Evolutionary conservation across 345 rosid genomes (phyloP).

Genomic region (Hevea brasiliensis): DNA sequence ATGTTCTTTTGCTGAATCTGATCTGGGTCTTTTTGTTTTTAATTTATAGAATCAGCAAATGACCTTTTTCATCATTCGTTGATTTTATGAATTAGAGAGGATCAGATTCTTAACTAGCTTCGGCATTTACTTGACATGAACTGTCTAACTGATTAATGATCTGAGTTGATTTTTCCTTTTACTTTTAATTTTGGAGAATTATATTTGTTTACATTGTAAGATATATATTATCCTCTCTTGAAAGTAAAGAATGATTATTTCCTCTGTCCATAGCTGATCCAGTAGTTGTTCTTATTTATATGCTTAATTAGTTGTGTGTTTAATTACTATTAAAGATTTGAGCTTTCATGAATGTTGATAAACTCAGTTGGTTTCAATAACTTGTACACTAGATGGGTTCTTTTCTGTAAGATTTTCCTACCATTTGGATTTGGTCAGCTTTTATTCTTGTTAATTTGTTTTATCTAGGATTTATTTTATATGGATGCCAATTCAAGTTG

Average conservation of each 20-base stretch:
- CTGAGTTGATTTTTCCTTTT: neutral
- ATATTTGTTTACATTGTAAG: neutral
- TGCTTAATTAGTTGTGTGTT: neutral
- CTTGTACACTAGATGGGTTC: neutral
- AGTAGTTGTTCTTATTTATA: neutral
- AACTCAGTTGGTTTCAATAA: neutral
- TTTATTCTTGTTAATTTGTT: neutral
- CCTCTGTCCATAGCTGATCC: neutral
- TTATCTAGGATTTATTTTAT: neutral
- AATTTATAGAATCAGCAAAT: neutral
- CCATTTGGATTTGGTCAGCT: neutral
- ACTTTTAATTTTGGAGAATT: too few species aligned
- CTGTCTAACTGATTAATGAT: constrained; percentile 1
- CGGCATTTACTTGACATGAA: neutral
- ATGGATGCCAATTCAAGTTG: neutral
- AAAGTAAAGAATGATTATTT: neutral
- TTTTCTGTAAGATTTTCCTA: neutral
- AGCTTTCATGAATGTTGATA: neutral
- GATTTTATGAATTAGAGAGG: neutral
- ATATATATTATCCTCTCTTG: neutral
- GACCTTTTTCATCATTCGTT: neutral
- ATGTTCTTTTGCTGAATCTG: neutral
- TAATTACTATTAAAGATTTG: neutral
- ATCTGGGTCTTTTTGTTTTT: constrained; percentile 12
- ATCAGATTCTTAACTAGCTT: neutral